These are phyloP conservation scores for Phytophthora vignae DNA, from an alignment of 352 stramenopile species.

Conservation along the genomic window DNA sequence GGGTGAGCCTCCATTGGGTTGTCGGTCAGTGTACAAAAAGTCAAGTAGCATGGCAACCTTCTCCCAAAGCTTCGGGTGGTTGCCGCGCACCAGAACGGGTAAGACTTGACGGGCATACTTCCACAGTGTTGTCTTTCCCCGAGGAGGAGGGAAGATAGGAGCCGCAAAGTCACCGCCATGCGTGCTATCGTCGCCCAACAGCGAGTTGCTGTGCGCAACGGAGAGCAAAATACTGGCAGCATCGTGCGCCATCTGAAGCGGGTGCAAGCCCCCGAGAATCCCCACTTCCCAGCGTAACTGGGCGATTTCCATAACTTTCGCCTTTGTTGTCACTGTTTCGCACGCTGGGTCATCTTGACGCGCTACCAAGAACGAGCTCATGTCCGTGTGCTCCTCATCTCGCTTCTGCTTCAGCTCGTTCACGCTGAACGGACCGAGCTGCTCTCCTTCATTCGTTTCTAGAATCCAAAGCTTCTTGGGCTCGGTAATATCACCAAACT, in stretches of 20 bases:
- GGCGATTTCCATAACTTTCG: slow-evolving; percentile 64
- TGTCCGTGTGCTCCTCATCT: slow-evolving; percentile 35
- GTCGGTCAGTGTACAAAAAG: slow-evolving; percentile 59
- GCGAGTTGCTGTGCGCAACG: slow-evolving; percentile 68
- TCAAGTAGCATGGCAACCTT: slow-evolving; percentile 69
- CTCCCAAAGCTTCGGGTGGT: slow-evolving; percentile 62
- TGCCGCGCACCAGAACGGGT: slow-evolving; percentile 56
- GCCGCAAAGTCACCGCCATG: slow-evolving; percentile 16
- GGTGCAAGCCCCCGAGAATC: slow-evolving; percentile 55
- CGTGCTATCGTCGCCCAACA: slow-evolving; percentile 38
- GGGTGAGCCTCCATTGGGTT: slow-evolving; percentile 19
- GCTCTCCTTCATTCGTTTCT: slow-evolving; percentile 39
- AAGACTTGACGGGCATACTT: slow-evolving; percentile 55
- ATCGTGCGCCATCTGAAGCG: slow-evolving; percentile 74
- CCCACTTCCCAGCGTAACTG: slow-evolving; percentile 85
- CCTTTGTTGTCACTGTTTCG: slow-evolving; percentile 33
- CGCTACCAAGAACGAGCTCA: slow-evolving; percentile 42
- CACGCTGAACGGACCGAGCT: slow-evolving; percentile 48
- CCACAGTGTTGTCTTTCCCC: slow-evolving; percentile 61
- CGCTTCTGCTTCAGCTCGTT: slow-evolving; percentile 60
- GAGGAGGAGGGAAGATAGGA: slow-evolving; percentile 67
- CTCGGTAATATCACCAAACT: slow-evolving; percentile 25
- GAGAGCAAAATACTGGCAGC: slow-evolving; percentile 69
- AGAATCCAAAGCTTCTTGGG: slow-evolving; percentile 62
- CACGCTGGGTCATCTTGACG: slow-evolving; percentile 48